A percentile compares a stretch with the other conserved stretches of the same genome.
phyloP scores from a whole-genome alignment of 2,329 filamentous ascomycete species.

The Sarocladium oryzae region DNA sequence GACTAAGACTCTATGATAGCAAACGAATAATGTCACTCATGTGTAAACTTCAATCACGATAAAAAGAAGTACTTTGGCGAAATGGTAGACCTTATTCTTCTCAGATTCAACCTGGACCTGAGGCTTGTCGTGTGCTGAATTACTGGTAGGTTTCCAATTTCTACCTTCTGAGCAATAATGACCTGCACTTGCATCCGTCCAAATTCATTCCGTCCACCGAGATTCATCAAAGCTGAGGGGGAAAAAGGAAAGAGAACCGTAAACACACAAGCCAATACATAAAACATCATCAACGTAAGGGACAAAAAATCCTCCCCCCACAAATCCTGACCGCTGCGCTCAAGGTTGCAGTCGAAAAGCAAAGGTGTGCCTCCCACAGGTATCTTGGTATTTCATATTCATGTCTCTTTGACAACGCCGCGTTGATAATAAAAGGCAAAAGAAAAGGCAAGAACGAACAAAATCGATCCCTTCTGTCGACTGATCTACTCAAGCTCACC shows the following conservation, averaged over 20 bases:
- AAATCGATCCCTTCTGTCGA: too few species aligned
- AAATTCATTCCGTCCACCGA: background rate
- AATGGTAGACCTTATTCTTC: too few species aligned
- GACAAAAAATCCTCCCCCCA: background rate
- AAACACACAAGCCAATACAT: background rate
- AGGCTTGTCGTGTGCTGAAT: too few species aligned
- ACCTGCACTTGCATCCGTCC: background rate
- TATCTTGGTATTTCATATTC: constrained; percentile 9
- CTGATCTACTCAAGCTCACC: too few species aligned
- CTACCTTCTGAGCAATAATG: background rate
- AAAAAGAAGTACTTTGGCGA: too few species aligned
- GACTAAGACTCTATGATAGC: constrained; percentile 42
- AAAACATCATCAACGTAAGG: background rate
- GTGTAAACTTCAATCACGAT: too few species aligned
- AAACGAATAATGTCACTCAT: too few species aligned
- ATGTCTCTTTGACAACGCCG: background rate
- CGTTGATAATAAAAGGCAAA: background rate
- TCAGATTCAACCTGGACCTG: too few species aligned
- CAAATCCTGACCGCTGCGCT: background rate
- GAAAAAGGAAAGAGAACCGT: background rate
- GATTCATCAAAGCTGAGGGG: background rate
- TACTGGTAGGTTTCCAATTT: background rate
- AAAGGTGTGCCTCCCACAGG: constrained; percentile 10
- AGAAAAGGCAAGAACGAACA: constrained; percentile 9
- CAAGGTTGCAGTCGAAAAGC: background rate